Base-by-base conservation (phyloP, 805 yeast species). In the Nakazawaea ernobii region DNA sequence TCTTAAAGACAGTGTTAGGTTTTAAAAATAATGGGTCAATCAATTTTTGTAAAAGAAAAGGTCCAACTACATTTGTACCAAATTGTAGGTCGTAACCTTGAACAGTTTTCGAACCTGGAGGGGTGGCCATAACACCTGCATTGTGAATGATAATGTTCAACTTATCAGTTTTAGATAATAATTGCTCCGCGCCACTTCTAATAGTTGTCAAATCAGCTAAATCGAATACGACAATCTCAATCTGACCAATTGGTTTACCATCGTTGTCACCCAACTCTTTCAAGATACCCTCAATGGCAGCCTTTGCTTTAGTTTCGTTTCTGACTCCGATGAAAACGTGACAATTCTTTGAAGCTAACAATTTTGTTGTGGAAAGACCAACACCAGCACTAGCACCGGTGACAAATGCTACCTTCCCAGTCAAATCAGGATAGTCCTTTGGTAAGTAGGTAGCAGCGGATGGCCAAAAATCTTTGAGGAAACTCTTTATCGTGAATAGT, bases 81-180 rank as follows among this genome's bases (percentile, higher is more conserved):
- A 74, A 59, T 48, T 72, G 75, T 35, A 64, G 46, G 43, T 77
- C 81, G 46, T 61, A 67, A 10, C 75, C 78, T 57, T 76, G 77
- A 10, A 48, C 57, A 4, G 79, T 65, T 30, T 49, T 50, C 6
- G 69, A 53, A 1, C 65, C 70, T 27, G 41, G 43, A 3, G 75
- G 71, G 2, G 72, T 70, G 10, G 46, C 48, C 74, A 71, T 69
- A 3, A 74, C 67, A 30, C 75, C 75, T 9, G 76, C 77, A 53
- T 73, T 74, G 52, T 69, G 65, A 30, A 73, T 58, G 24, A 69
- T 59, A 2, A 67, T 59, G 43, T 73, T 65, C 32, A 73, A 48
- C 58, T 32, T 56, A 4, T 52, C 48, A 20, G 63, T 62, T 26
- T 53, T 52, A 3, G 43, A 35, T 11, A 57, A 37, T 35, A 70